Base-by-base conservation (phyloP, 192 early-diverging fungal genomes). In the Ambispora gerdemannii region DNA sequence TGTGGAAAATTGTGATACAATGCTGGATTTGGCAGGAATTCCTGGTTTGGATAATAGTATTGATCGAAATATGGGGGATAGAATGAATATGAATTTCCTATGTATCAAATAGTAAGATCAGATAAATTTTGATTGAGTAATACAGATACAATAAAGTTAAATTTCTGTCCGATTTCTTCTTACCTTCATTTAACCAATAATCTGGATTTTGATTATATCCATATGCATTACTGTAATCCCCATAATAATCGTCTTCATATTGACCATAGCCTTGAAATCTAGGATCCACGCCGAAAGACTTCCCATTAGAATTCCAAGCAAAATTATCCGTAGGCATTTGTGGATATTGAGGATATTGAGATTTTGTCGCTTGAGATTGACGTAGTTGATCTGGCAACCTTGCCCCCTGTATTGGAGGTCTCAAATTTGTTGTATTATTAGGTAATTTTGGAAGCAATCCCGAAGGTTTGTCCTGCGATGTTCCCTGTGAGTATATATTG, bases 161-260 rank as follows among this genome's bases (percentile, higher is more conserved):
- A n/a, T n/a, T 52, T 50, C 30, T 52, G 36, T 25, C 4, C 4
- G 15, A 43, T 47, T 22, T 28, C n/a, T 58, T 27, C 50, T 51
- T 69, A 69, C 67, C 50, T 20, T 69, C 67, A 30, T 69, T 52
- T 4, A 56, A 69, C 67, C 67, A 69, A 38, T 56, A 69, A 55
- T 36, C 49, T 69, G 53, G 67, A 58, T 69, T 52, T 32, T 56
- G 51, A 30, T 50, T 52, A 28, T 52, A 69, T 56, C 67, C 67
- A 43, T 38, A 69, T 52, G 32, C 52, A 56, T 69, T n/a, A n/a
- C n/a, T 69, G 4, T 58, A 58, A 24, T 25, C 24, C 19, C 24
- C 55, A 58, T 69, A 69, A 58, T 69, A 69, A 11, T 1, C 6
- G 24, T 10, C 55, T 19, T 52, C 53, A 55, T 56, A 56, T 69